These are phyloP conservation scores for Exophiala sp. DNA, from an alignment of 2,329 filamentous ascomycete genomes.

Conservation along the genomic window DNA sequence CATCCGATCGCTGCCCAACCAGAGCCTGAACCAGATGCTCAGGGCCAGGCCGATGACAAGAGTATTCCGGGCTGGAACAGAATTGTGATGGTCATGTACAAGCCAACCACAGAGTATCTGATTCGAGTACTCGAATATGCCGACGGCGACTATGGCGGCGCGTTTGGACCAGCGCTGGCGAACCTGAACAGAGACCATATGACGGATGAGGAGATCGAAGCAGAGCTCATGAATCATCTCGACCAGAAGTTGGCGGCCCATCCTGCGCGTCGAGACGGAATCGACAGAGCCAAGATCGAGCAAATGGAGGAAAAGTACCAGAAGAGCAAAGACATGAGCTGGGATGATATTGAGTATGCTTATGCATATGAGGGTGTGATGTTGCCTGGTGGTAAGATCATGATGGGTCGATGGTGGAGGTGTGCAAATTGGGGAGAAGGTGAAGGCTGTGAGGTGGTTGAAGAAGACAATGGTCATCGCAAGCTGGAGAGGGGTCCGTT, in stretches of 20 bases:
- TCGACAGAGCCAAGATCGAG: constrained; percentile 14
- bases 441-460: constrained; percentile 17
- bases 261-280: constrained; percentile 6
- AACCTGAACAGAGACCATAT: constrained; percentile 1
- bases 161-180: constrained; percentile 15
- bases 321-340: constrained; percentile 19
- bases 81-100: constrained; percentile 38
- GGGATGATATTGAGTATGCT: constrained; percentile 33
- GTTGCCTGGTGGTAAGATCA: constrained; percentile 45
- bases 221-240: constrained; percentile 7
- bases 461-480: not conserved
- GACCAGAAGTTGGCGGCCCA: constrained; percentile 9
- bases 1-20: constrained; percentile 30
- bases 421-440: constrained; percentile 13
- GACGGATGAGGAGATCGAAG: constrained; percentile 16
- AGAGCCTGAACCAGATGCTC: not conserved
- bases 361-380: constrained; percentile 49
- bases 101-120: constrained; percentile 24
- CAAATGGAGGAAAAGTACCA: constrained; percentile 24
- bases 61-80: constrained; percentile 37
- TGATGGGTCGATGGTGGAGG: constrained; percentile 51
- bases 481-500: constrained; percentile 25
- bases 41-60: not conserved
- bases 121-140: constrained; percentile 26
- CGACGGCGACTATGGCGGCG: constrained; percentile 18